These are phyloP conservation scores for Alliaria petiolata DNA, from an alignment of 345 rosid species.

Conservation along the genomic window DNA sequence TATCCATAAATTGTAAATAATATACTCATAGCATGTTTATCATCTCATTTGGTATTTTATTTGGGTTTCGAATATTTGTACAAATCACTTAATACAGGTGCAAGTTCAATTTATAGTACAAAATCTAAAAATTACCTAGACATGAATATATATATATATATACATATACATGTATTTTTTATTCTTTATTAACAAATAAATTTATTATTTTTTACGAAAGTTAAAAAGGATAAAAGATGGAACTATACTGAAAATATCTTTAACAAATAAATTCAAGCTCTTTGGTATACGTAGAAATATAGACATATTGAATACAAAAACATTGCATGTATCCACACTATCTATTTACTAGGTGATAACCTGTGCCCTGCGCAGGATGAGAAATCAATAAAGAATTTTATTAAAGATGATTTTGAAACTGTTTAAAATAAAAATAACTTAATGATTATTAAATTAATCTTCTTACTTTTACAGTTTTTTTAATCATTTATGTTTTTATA, in stretches of 20 bases:
- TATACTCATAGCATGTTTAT: neutral
- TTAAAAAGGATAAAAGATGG: neutral
- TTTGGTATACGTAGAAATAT: neutral
- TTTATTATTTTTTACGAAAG: neutral
- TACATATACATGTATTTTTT: neutral
- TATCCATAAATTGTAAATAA: neutral
- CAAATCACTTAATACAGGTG: neutral
- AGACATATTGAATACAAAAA: neutral
- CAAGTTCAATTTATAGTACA: neutral
- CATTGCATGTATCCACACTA: neutral
- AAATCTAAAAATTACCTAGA: neutral
- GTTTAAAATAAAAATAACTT: too few species aligned
- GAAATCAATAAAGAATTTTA: too few species aligned
- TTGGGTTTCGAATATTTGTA: neutral
- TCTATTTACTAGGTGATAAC: too few species aligned
- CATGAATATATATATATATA: too few species aligned
- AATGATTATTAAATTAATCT: too few species aligned
- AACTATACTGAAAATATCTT: neutral
- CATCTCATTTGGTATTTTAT: neutral
- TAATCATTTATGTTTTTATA: too few species aligned
- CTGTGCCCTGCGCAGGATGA: too few species aligned
- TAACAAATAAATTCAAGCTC: neutral
- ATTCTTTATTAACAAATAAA: neutral
- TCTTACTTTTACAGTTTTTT: too few species aligned
- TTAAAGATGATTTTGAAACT: too few species aligned